Base-by-base conservation (phyloP, 139 green algal species). In the Coelastrella sp. region DNA sequence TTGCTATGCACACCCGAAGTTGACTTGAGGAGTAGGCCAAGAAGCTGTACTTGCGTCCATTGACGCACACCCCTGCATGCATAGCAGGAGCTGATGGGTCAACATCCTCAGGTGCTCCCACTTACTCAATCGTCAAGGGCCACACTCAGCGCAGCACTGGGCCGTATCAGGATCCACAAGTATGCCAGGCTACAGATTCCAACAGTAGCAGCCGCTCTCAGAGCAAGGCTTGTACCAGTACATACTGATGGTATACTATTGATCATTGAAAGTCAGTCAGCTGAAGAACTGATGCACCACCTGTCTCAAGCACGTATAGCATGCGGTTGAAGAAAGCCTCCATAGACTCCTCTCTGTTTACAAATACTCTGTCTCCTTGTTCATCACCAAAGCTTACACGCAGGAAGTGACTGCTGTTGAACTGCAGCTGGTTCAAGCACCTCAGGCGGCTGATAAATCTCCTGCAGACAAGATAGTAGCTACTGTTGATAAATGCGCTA, bases 1-100 rank as follows among this genome's bases (percentile, higher is more conserved):
- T n/a, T n/a, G n/a, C n/a, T n/a, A n/a, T 34, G 1, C 77, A 37
- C 53, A 84, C 83, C 78, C 66, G 84, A 19, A 90, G 69, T 83
- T 90, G 87, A 62, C 71, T 81, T 48, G 62, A 83, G 9, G 83
- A 88, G 72, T 67, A 88, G n/a, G 71, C 87, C 19, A 90, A 79
- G 71, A 87, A 86, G 0, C n/a, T 7, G 48, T 81, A 89, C 32
- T 60, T 50, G 8, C 85, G 69, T 6, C 85, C 85, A 34, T 62
- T 71, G 34, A 83, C 76, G 34, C 23, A 35, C 51, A 83, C 37
- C 34, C 76, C 76, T 83, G 76, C 50, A 51, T n/a, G n/a, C n/a
- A n/a, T n/a, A n/a, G n/a, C n/a, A n/a, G n/a, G n/a, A n/a, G n/a
- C n/a, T n/a, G n/a, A n/a, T n/a, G n/a, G n/a, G n/a, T n/a, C n/a